Evolutionary conservation across 2,329 filamentous ascomycete species (phyloP).

Genomic region (Diaporthe aspalathi): DNA sequence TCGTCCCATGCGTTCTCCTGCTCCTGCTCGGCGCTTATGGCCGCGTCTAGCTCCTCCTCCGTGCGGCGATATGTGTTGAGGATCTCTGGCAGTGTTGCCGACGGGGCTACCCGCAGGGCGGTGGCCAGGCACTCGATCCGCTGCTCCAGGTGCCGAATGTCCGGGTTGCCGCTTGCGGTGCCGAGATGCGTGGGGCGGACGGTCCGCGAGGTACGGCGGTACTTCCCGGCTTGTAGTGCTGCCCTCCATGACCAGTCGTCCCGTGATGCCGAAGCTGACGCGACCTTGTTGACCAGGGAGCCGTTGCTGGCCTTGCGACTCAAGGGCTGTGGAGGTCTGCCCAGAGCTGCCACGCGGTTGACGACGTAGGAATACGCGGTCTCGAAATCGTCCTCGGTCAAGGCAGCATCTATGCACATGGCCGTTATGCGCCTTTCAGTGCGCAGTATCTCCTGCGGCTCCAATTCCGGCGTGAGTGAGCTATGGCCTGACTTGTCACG

Average conservation of each 20-base stretch:
- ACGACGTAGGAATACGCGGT: slow-evolving; percentile 88
- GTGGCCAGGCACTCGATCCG: slow-evolving; percentile 83
- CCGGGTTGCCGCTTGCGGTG: slow-evolving; percentile 67
- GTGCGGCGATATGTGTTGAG: slow-evolving; percentile 80
- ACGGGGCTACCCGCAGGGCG: slow-evolving; percentile 79
- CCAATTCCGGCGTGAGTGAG: slow-evolving; percentile 43
- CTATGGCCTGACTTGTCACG: slow-evolving; percentile 46
- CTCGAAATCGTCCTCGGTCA: slow-evolving; percentile 81
- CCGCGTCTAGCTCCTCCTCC: slow-evolving; percentile 79
- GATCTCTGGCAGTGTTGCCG: slow-evolving; percentile 77
- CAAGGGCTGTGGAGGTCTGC: slow-evolving; percentile 36
- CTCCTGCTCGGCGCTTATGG: slow-evolving; percentile 74
- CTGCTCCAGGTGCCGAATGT: slow-evolving; percentile 81
- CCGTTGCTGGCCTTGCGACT: slow-evolving; percentile 44
- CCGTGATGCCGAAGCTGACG: slow-evolving; percentile 41
- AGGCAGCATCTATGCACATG: slow-evolving; percentile 83
- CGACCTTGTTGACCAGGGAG: slow-evolving; percentile 29
- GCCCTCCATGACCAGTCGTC: slow-evolving; percentile 84
- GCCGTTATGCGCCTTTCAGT: slow-evolving; percentile 77
- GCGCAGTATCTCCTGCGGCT: slow-evolving; percentile 47
- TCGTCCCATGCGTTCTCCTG: slow-evolving; percentile 79
- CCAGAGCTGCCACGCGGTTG: slow-evolving; percentile 68
- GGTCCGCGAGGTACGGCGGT: slow-evolving; percentile 68
- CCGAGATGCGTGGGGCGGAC: slow-evolving; percentile 69
- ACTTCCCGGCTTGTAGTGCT: slow-evolving; percentile 81